Evolutionary conservation across 1,139 yeast genomes (phyloP).

Genomic region (Torulaspora globosa): DNA sequence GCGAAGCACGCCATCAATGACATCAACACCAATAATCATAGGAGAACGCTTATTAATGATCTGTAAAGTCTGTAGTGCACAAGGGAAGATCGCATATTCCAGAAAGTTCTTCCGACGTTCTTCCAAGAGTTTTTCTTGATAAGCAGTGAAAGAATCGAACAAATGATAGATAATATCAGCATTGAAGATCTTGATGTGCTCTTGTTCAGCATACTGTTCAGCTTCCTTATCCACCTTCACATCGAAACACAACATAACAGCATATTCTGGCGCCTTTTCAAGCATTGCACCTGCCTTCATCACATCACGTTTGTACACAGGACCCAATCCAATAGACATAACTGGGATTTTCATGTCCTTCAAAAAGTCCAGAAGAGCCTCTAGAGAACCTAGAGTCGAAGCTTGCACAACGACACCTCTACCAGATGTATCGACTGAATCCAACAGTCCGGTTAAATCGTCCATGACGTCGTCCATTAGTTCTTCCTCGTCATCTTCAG

Average conservation of each 20-base stretch:
- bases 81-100: conserved; percentile 90
- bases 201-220: conserved; percentile 93
- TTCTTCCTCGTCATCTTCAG: conserved; percentile 96
- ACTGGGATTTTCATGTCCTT: conserved; percentile 99
- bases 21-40: conserved; percentile 98
- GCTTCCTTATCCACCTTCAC: conserved; percentile 97
- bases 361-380: conserved; percentile 93
- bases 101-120: conserved; percentile 85
- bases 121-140: conserved; percentile 83
- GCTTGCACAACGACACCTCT: conserved; percentile 98
- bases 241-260: conserved; percentile 97
- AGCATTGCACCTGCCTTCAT: conserved; percentile 97
- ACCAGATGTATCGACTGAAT: conserved; percentile 91
- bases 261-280: conserved; percentile 91
- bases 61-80: conserved; percentile 89
- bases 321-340: conserved; percentile 96
- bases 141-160: conserved; percentile 91
- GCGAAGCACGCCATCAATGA: conserved; percentile 81
- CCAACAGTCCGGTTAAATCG: conserved; percentile 89
- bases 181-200: conserved; percentile 83
- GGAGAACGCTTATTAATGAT: conserved; percentile 98
- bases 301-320: conserved; percentile 95
- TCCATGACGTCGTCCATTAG: conserved; percentile 98
- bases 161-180: conserved; percentile 96
- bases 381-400: conserved; percentile 94